Base-by-base conservation (phyloP, 1,284 basidiomycete species). In the Agaricales sp. region DNA sequence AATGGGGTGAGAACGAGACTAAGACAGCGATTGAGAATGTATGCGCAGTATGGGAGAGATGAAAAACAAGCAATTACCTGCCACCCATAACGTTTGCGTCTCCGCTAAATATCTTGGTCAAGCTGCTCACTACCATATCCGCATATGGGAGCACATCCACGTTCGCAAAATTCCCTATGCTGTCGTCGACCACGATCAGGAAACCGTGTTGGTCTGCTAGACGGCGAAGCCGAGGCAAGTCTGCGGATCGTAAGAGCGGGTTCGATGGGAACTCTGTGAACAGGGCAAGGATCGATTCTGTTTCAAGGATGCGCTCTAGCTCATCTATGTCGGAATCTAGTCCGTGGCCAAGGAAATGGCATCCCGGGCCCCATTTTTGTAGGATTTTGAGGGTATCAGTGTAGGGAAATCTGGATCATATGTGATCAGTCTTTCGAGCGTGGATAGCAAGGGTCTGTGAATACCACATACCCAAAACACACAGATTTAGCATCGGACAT, bases 61-160 rank as follows among this genome's bases (percentile, higher is more conserved):
- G 3, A 26, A 24, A 26, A 25, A 4, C 47, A 49, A 22, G 48
- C 6, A 64, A 77, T 46, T 58, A 92, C 92, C 87, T 88, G 57
- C 95, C 95, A 48, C 95, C 95, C 95, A 99, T 98, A 50, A 95
- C 93, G 60, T 99, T 99, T 24, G 85, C 80, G 51, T 92, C 88
- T 2, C 95, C 95, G 53, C 90, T 93, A 67, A 99, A 99, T 20
- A 99, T 77, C 69, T 99, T 99, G 44, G 90, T 90, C 59, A 99
- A 67, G 63, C 90, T 94, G 59, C 89, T 92, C 47, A 88, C 94
- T n/a, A 97, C 82, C 22, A 99, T 78, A 65, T 99, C 96, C 1
- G 87, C 90, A 55, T 82, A 91, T 2, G 86, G 86, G 2, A 96
- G 70, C 3, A 96, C 88, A 58, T 96, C 87, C 43, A 99, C 92